Evolutionary conservation across 352 stramenopile species (phyloP).

Genomic region (Globisporangium camurandrum): DNA sequence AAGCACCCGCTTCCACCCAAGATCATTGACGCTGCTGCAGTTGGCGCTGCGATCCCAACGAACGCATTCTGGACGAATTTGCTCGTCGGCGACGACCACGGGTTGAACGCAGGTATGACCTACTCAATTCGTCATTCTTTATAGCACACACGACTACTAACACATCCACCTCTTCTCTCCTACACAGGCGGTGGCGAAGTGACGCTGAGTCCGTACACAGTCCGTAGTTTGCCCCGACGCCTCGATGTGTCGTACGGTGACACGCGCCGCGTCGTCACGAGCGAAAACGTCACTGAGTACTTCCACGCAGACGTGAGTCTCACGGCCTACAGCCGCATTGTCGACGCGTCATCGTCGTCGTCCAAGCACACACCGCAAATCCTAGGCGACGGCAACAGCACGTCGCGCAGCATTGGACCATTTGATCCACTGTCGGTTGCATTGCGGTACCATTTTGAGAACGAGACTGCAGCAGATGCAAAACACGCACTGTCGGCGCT

Average conservation of each 20-base stretch:
- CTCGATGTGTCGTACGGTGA: conserved; percentile 83
- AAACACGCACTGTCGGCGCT: conserved; percentile 14
- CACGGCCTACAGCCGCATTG: conserved; percentile 45
- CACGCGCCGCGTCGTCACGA: conserved; percentile 55
- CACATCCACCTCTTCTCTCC: not conserved
- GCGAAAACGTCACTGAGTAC: conserved; percentile 59
- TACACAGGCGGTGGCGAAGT: conserved; percentile 48
- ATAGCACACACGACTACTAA: too few species aligned
- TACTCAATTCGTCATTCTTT: too few species aligned
- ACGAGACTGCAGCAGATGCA: conserved; percentile 13
- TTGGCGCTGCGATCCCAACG: conserved; percentile 60
- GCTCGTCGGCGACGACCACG: conserved; percentile 68
- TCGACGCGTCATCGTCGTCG: conserved; percentile 3
- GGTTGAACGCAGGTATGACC: conserved; percentile 52
- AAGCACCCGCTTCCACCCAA: conserved; percentile 56
- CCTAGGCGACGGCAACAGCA: conserved; percentile 60
- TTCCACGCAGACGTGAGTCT: conserved; percentile 77
- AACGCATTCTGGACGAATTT: conserved; percentile 90
- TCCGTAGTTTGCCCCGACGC: conserved; percentile 55
- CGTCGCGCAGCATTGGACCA: conserved; percentile 40
- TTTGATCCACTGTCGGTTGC: conserved; percentile 67
- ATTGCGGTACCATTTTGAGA: conserved; percentile 52
- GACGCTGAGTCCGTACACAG: conserved; percentile 78
- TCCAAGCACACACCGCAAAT: conserved; percentile 14
- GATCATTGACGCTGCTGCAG: conserved; percentile 34